A percentile compares a stretch with the other conserved stretches of the same genome.
phyloP scores from a whole-genome alignment of 225 moss, liverwort and hornwort genomes.

The Pseudoscleropodium purum region DNA sequence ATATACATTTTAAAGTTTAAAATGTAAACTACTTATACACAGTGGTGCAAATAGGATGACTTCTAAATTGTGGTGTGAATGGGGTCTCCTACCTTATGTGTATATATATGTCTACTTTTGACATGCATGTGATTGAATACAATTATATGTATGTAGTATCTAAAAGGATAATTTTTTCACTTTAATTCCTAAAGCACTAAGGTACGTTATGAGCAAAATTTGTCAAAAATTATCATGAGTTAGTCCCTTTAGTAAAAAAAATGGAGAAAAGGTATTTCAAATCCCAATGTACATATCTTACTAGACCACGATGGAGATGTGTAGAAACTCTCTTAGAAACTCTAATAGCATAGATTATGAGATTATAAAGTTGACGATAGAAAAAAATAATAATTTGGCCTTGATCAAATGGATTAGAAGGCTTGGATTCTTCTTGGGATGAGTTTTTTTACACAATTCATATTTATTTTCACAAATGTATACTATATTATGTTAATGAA shows the following conservation, averaged over 20 bases:
- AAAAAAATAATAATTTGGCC: neutral
- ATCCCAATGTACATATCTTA: neutral
- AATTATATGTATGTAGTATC: rapidly evolving
- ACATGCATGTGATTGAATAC: neutral
- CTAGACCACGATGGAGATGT: neutral
- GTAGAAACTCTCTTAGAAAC: neutral
- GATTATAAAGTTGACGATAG: neutral
- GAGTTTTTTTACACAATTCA: neutral
- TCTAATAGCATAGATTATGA: neutral
- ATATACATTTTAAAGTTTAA: neutral
- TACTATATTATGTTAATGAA: neutral
- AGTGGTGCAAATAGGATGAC: neutral
- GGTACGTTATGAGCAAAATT: neutral
- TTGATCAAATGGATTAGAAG: neutral
- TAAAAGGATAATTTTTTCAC: neutral
- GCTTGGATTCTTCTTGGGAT: neutral
- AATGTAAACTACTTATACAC: neutral
- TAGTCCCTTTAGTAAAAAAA: neutral
- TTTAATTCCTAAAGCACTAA: rapidly evolving
- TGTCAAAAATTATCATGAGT: neutral
- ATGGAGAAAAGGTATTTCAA: neutral
- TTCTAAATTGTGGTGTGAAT: too few species aligned
- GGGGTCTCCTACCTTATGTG: neutral
- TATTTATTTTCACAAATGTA: neutral
- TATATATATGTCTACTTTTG: neutral